phyloP scores from a whole-genome alignment of 179 eudicot species.

The Beta macrorhiza region DNA sequence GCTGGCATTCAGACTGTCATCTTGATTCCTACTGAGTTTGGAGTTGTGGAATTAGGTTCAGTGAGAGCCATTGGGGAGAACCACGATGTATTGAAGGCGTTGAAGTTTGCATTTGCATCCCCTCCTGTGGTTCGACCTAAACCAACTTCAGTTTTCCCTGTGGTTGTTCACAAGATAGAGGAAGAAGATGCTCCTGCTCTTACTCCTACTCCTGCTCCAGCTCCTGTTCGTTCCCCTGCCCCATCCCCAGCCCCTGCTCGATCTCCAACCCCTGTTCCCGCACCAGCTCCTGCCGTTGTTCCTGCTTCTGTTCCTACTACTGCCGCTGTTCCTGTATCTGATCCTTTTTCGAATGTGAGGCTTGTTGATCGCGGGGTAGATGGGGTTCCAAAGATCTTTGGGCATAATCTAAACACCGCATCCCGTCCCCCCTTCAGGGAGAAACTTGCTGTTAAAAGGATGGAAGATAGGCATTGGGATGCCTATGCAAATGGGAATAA shows the following conservation, averaged over 20 bases:
- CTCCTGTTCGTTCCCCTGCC: background rate
- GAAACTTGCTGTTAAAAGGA: conserved; percentile 70
- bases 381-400: conserved; percentile 59
- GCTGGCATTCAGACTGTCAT: conserved; percentile 82
- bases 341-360: conserved; percentile 25
- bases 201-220: background rate
- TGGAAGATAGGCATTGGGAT: conserved; percentile 54
- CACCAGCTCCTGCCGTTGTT: background rate
- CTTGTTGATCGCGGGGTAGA: conserved; percentile 31
- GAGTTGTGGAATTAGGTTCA: conserved; percentile 90
- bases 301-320: background rate
- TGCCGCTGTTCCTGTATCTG: conserved; percentile 12
- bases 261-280: background rate
- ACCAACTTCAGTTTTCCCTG: conserved; percentile 11
- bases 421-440: conserved; percentile 53
- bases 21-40: conserved; percentile 76
- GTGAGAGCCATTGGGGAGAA: conserved; percentile 57
- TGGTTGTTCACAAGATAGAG: conserved; percentile 19
- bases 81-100: conserved; percentile 48
- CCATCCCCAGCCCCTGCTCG: background rate
- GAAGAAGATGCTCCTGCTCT: background rate
- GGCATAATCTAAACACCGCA: conserved; percentile 51
- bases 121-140: conserved; percentile 30
- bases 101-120: conserved; percentile 51
- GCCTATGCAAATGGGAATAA: conserved; percentile 41